Percentiles rank a stretch among this genome's conserved stretches.
phyloP scores from a whole-genome alignment of 306 rosid genomes.

The Lablab purpureus region DNA sequence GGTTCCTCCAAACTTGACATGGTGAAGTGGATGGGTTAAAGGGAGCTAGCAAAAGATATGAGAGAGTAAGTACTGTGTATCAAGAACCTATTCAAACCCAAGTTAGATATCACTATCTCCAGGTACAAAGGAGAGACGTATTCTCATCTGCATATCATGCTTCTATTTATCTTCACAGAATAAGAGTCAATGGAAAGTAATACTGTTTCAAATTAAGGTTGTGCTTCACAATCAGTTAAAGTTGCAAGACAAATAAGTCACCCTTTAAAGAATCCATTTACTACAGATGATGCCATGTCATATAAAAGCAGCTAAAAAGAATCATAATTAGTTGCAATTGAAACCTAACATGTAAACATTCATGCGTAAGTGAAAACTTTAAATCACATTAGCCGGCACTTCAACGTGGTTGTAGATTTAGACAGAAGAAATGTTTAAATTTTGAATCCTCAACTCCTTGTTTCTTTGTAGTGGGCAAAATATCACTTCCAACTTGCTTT shows the following conservation, averaged over 20 bases:
- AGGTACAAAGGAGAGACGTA: neutral
- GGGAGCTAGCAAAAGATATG: conserved; percentile 43
- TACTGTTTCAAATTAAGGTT: neutral
- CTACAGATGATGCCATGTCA: neutral
- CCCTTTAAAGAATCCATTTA: neutral
- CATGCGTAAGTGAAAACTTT: too few relatives aligned
- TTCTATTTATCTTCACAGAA: neutral
- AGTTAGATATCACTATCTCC: neutral
- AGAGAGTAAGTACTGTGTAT: conserved; percentile 39
- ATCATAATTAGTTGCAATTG: neutral
- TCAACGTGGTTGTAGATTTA: neutral
- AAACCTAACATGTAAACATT: neutral
- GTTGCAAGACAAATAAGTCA: neutral
- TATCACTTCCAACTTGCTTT: conserved; percentile 42
- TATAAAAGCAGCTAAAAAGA: neutral
- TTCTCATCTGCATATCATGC: conserved; percentile 1
- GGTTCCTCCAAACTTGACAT: conserved; percentile 98
- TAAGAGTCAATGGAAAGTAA: neutral
- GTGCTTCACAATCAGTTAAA: neutral
- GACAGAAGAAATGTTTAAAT: neutral
- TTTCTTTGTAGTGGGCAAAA: neutral
- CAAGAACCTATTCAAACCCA: neutral
- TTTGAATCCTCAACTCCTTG: conserved; percentile 18
- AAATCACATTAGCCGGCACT: neutral
- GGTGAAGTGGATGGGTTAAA: conserved; percentile 44